A percentile compares a stretch with the other conserved stretches of the same genome.
These are phyloP conservation scores for Circinella minor DNA, from an alignment of 371 early-diverging fungal genomes.

Conservation along the genomic window DNA sequence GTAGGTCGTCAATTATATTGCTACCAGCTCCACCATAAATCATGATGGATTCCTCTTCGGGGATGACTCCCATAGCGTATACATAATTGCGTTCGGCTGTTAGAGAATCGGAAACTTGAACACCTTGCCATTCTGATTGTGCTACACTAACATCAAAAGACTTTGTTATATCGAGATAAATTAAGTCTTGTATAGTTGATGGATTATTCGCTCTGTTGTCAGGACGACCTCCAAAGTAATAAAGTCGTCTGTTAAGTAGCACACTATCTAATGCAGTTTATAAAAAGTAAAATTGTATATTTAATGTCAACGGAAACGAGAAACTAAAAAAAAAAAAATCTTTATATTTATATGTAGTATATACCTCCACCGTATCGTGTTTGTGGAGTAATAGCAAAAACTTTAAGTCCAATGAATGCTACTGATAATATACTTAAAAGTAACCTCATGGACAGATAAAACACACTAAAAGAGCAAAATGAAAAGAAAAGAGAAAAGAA, in stretches of 20 bases:
- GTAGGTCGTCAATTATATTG: not conserved
- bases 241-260: not conserved
- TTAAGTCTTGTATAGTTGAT: not conserved
- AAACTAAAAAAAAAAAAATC: not conserved
- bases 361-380: slow-evolving; percentile 3
- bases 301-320: too few relatives aligned
- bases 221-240: not conserved
- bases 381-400: not conserved
- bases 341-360: not conserved
- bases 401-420: not conserved
- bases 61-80: not conserved
- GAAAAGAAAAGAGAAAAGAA: not conserved
- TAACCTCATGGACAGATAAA: not conserved
- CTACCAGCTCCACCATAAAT: not conserved
- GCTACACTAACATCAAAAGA: not conserved
- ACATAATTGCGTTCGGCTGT: not conserved
- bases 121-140: not conserved
- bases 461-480: not conserved
- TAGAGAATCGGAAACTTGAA: not conserved
- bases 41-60: not conserved
- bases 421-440: not conserved
- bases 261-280: not conserved
- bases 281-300: not conserved
- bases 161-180: not conserved
- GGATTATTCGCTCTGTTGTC: not conserved